Evolutionary conservation across 495 filamentous ascomycete species (phyloP), one percentile per base, ranked within the genome.

Genomic region (Pyrenula massariospora): DNA sequence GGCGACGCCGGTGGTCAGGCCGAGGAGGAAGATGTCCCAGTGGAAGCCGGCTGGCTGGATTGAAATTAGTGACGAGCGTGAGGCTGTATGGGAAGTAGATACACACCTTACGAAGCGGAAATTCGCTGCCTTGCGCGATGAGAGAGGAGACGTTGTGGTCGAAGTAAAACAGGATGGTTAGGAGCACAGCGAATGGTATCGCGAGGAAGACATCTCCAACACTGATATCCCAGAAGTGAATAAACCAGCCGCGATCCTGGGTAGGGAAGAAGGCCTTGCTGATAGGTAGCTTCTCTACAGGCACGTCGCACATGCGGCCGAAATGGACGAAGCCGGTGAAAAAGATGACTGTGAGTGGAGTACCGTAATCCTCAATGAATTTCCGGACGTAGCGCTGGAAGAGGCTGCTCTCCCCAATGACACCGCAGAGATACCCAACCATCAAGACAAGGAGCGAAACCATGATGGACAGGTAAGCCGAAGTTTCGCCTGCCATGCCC

Each of bases 1-100:
- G 15, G 85, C 85, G 19, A 96, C 69, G 55, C 86, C 86, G 0
- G 91, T 95, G 2, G 92, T 96, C 12, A 90, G 72, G 12, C 92
- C 92, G 1, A 96, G 83, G 24, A 96, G 82, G 77, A 93, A 96
- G 53, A 96, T 66, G 62, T 96, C 91, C 91, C 91, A 96, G 74
- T 96, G 91, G 67, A 96, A 96, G 10, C 91, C 91, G 25, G 90
- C 89, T 3, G 92, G 92, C 62, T 42, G 15, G 15, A 42, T 42
- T 42, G 15, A 42, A 42, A 15, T 42, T 15, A 42, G 31, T 42
- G 31, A 8, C 15, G 31, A 15, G 15, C 31, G n/a, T 15, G 31
- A 42, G 31, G 31, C 15, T 5, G 31, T 42, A 8, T 42, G 31
- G 5, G 31, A 42, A 42, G 31, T 5, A 42, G 31, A 42, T 5